Evolutionary conservation across 2,329 filamentous ascomycete species (phyloP).

Genomic region (Bipolaris gigantea): DNA sequence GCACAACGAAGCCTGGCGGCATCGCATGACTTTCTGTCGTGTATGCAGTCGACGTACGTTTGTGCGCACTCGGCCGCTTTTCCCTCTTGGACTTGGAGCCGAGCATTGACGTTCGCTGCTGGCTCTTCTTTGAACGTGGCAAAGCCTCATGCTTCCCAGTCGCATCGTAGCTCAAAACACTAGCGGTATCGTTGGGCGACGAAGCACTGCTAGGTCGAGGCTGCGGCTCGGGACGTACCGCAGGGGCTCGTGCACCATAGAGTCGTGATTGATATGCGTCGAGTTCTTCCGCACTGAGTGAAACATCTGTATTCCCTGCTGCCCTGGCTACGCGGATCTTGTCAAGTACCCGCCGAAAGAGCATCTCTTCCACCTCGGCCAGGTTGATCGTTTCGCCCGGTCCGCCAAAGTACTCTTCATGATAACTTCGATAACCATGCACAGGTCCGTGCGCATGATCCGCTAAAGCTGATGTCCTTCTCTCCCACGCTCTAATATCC

Average conservation of each 20-base stretch:
- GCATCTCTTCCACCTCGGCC: conserved; percentile 66
- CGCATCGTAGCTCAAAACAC: conserved; percentile 30
- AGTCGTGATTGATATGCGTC: conserved; percentile 73
- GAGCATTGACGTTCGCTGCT: conserved; percentile 34
- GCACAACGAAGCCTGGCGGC: conserved; percentile 53
- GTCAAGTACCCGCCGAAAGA: conserved; percentile 77
- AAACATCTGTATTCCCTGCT: conserved; percentile 76
- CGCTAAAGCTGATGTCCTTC: conserved; percentile 49
- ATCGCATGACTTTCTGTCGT: conserved; percentile 25
- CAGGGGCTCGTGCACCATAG: conserved; percentile 51
- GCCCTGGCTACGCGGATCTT: conserved; percentile 78
- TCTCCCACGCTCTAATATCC: conserved; percentile 48
- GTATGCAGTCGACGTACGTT: conserved; percentile 30
- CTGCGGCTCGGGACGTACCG: conserved; percentile 30
- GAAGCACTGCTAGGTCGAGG: conserved; percentile 28
- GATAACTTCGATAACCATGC: conserved; percentile 54
- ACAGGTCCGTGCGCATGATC: conserved; percentile 53
- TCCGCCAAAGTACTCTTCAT: conserved; percentile 52
- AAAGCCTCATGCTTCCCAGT: conserved; percentile 35
- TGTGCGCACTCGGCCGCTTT: conserved; percentile 36
- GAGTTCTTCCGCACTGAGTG: conserved; percentile 77
- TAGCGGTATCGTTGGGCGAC: conserved; percentile 35
- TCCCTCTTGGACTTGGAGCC: conserved; percentile 36
- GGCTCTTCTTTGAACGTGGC: conserved; percentile 42
- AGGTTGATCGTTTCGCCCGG: conserved; percentile 45